Base-by-base conservation (phyloP, 2,329 filamentous ascomycete genomes). In the Monilinia laxa region DNA sequence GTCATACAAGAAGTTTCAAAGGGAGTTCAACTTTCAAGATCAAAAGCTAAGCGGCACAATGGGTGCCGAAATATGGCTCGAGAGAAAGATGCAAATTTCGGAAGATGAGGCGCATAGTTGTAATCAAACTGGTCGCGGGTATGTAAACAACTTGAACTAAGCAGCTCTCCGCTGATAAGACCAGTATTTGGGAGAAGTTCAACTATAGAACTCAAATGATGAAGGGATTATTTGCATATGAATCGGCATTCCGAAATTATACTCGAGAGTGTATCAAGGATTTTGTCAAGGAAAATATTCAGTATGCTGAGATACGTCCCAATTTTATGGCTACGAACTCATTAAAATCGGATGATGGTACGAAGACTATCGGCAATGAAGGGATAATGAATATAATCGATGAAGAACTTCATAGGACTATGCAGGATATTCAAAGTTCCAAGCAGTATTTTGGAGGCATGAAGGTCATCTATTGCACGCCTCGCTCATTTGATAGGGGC, bases 401-500 rank as follows among this genome's bases (percentile, higher is more conserved):
- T 14, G 76, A 84, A 1, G 85, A 84, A 60, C 81, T 86, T n/a
- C 68, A 78, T 5, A 74, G 73, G 0, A 89, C 88, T 67, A 73
- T 79, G 65, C 66, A 68, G 0, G 70, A 80, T 62, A 75, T 83
- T 49, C 76, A 81, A 67, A 68, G 66, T 0, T 67, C 79, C 31
- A 70, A 76, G 0, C 64, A 79, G 20, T 80, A 81, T 62, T 88
- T 90, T 71, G 84, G 84, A 23, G 87, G 87, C 0, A 79, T 91
- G 69, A 90, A 90, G 76, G 84, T 91, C 68, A 89, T 91, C 47
- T 91, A 90, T 75, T 90, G 88, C 76, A 88, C 87, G 1, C 88
- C 88, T 0, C 80, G 88, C 7, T 87, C 85, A 0, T 88, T 90
- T 59, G 71, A 78, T 0, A 80, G 78, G 4, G 63, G 75, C 0